Evolutionary conservation across 2,329 filamentous ascomycete genomes (phyloP), one percentile per base, ranked within the genome.

Genomic region (Calonectria hongkongensis): DNA sequence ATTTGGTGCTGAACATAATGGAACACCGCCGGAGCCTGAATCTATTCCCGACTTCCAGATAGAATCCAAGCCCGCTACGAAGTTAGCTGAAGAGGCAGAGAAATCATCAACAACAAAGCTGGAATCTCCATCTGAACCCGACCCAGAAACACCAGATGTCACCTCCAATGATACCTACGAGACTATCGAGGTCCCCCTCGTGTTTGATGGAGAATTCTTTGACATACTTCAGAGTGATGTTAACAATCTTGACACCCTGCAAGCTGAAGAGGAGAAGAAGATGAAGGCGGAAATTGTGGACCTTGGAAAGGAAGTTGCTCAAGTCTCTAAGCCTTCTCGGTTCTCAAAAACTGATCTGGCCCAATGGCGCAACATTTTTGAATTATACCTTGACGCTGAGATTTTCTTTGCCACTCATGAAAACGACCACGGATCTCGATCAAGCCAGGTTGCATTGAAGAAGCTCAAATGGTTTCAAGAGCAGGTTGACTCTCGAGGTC

Each of bases 331-430:
- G 72, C 94, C 94, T 3, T 89, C 89, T 28, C 88, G 86, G 67
- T 89, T 91, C 25, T 88, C 90, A 56, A 91, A 89, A 73, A 92
- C 88, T 54, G 94, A 97, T 80, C 85, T 97, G 28, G 90, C 92
- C 66, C 89, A 89, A 45, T 98, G 95, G 95, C 91, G 95, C 62
- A 89, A 93, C 75, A 92, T 98, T 74, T 96, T 98, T 79, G 92
- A 95, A 72, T 85, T 96, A 0, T 98, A 98, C 79, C 85, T 96
- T 15, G 93, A 97, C 69, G 93, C 93, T 9, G 90, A 93, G 68
- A 88, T 97, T 36, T 98, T 98, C 85, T 97, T 97, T 82, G 95
- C 94, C 1, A 94, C 92, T 0, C 90, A 91, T 36, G 95, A 97
- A 82, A 84, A 85, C 39, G 92, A 94, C 75, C 92, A 93, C 70